A percentile compares a stretch with the other conserved stretches of the same genome.
Conservation (phyloP, 768 basidiomycete genomes). For the Cytidiella melzeri region DNA sequence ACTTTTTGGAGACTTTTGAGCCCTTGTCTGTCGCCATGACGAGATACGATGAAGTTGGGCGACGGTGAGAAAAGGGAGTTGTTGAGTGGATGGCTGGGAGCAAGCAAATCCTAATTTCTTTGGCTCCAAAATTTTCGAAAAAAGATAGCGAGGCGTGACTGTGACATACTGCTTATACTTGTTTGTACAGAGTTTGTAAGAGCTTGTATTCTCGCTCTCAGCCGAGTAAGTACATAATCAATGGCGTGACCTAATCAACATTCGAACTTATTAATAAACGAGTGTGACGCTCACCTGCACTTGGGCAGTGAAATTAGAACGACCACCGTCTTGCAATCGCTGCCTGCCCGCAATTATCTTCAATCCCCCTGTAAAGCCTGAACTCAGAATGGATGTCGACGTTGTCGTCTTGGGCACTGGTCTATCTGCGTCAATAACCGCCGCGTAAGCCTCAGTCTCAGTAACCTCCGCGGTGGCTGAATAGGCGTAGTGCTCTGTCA, state of each 20-base stretch:
- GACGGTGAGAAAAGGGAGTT: constrained; percentile 8
- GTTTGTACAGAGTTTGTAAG: too few species aligned
- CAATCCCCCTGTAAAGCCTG: too few species aligned
- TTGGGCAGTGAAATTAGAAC: too few species aligned
- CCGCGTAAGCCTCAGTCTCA: constrained; percentile 60
- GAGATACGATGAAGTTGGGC: constrained; percentile 10
- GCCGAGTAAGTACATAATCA: too few species aligned
- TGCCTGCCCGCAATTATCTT: too few species aligned
- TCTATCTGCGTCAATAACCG: constrained; percentile 76
- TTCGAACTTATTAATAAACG: too few species aligned
- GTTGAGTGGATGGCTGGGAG: constrained; percentile 13
- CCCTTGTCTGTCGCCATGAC: constrained; percentile 28
- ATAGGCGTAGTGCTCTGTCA: constrained; percentile 64
- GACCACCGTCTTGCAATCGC: too few species aligned
- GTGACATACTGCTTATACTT: not conserved
- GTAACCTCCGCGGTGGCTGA: constrained; percentile 5
- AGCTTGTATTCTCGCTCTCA: too few species aligned
- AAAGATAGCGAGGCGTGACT: constrained; percentile 7
- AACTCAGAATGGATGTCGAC: constrained; percentile 45
- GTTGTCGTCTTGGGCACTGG: constrained; percentile 73
- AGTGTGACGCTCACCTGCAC: too few species aligned
- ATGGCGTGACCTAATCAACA: too few species aligned
- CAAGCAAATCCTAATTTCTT: constrained; percentile 11
- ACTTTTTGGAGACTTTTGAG: constrained; percentile 23
- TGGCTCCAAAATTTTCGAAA: constrained; percentile 15